Evolutionary conservation across 2,329 filamentous ascomycete genomes (phyloP), one percentile per base, ranked within the genome.

Genomic region (Microdochium paspali): DNA sequence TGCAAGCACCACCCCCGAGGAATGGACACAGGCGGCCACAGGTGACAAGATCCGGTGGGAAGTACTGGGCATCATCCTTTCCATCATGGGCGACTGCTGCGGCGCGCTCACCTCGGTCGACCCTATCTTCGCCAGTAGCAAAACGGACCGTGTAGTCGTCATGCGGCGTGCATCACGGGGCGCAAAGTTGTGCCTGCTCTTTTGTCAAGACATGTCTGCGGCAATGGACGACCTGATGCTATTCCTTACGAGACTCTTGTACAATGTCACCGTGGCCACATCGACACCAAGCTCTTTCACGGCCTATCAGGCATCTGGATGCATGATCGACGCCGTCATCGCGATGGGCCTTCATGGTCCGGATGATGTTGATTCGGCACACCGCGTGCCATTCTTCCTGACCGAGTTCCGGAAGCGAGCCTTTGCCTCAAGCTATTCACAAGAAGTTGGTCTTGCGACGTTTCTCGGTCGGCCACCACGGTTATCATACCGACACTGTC

Each of bases 31-130:
- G 6, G 51, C 57, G 24, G 55, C 53, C 4, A 61, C 59, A 2
- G 63, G 63, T 1, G 52, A 53, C 31, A 58, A 61, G 28, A 55
- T 65, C 32, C 55, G 63, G 42, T 65, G 63, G 63, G 61, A 65
- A 32, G 58, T 64, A n/a, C 55, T 65, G 24, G 63, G 62, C 5
- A 47, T 64, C 42, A 59, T 65, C 42, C 61, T 61, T 20, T 53
- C 54, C 2, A 48, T 57, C 21, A 54, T 58, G 10, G 63, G 62
- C 9, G 50, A 58, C 24, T 61, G 56, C 45, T 56, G 57, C 5
- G 55, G 47, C 21, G 57, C 56, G 4, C 49, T 59, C 10, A 56
- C 60, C 7, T 51, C 58, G 2, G 57, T 58, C 2, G 56, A 63
- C 46, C 47, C 49, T 10, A 46, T n/a, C n/a, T n/a, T n/a, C n/a